phyloP scores from a whole-genome alignment of 495 filamentous ascomycete species.

The Trichoderma reesei region DNA sequence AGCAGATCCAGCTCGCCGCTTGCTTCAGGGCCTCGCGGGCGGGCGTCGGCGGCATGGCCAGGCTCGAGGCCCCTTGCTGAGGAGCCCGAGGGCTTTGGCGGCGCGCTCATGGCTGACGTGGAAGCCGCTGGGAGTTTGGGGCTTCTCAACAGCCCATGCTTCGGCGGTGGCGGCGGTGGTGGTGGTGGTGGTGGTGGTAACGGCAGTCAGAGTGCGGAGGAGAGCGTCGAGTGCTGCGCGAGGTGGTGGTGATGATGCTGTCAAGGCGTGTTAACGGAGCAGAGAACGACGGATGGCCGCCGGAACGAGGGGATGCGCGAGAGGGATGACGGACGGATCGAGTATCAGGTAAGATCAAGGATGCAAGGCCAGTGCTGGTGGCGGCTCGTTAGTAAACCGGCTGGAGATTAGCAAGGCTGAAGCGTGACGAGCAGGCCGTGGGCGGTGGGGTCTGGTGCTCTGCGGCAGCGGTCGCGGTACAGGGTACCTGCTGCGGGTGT shows the following conservation, averaged over 20 bases:
- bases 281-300: no score
- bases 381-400: background rate
- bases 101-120: constrained; percentile 7
- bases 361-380: background rate
- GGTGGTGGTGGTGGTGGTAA: background rate
- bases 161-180: background rate
- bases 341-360: no score
- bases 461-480: no score
- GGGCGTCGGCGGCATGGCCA: constrained; percentile 9
- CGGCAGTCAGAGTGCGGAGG: no score
- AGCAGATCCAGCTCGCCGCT: constrained; percentile 27
- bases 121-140: background rate
- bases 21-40: constrained; percentile 2
- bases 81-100: background rate
- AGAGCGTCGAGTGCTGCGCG: no score
- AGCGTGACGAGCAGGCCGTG: background rate
- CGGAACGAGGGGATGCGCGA: no score
- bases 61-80: constrained; percentile 6
- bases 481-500: no score
- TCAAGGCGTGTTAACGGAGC: no score
- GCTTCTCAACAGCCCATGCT: constrained; percentile 5
- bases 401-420: background rate
- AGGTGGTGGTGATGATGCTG: no score
- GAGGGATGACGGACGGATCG: no score
- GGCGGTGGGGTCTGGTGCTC: background rate